Base-by-base conservation (phyloP, 306 rosid species). In the Carpinus viminea region DNA sequence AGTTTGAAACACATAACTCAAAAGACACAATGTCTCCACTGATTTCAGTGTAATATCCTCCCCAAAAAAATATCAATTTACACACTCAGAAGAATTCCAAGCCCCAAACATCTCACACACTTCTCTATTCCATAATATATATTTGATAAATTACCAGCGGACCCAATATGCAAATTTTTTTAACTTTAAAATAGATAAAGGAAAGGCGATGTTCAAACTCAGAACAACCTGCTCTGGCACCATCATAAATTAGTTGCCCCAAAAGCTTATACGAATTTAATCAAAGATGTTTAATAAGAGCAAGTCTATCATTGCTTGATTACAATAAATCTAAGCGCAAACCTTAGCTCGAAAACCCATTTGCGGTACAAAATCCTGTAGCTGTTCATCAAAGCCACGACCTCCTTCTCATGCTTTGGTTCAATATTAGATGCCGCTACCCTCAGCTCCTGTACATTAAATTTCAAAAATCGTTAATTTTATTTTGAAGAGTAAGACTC, bases 361-460 rank as follows among this genome's bases (percentile, higher is more conserved):
- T 84, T 85, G 21, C 86, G 70, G 73, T 91, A 88, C 77, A 65
- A 76, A 80, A 76, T 79, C 82, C 59, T 84, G n/a, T 92, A 94
- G 55, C 92, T 85, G 55, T 74, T 77, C 71, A 91, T 64, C 77
- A 94, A 55, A 48, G 73, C 75, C 26, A 75, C 68, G 34, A 85
- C 76, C 86, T 95, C 97, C 4, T 84, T 84, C 82, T 87, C 88
- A 41, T 92, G 98, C 81, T 91, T 92, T n/a, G 96, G 98, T 73
- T 84, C 85, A 73, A 90, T 83, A 2, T 80, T 81, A 72, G 88
- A 70, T 10, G 80, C 84, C 11, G 93, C 98, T 46, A 81, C 89
- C 76, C 92, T 89, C 78, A 95, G 62, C 79, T 95, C 97, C 98
- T 91, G 82, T 65, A 28, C 45, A 71, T 77, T 34, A 21, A 12